These are phyloP conservation scores for Pilaira anomala DNA, from an alignment of 192 early-diverging fungal genomes.

Conservation along the genomic window DNA sequence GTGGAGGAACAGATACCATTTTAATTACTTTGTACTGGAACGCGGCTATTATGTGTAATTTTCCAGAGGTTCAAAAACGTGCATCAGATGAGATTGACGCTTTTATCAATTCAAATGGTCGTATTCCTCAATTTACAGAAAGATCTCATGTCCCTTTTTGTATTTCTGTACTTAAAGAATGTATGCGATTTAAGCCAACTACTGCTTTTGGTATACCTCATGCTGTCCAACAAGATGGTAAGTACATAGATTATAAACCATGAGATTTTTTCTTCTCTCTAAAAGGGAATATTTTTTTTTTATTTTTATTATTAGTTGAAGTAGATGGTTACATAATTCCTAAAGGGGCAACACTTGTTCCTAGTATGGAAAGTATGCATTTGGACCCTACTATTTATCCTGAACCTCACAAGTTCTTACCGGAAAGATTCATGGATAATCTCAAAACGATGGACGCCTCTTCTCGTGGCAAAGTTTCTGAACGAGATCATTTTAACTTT, in stretches of 20 bases:
- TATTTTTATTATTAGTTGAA: neutral
- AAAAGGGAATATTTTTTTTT: no score
- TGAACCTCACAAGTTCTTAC: conserved; percentile 46
- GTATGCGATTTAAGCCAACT: conserved; percentile 8
- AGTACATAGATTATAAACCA: no score
- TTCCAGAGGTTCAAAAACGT: conserved; percentile 19
- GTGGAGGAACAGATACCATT: conserved; percentile 11
- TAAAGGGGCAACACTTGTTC: conserved; percentile 42
- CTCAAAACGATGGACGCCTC: neutral
- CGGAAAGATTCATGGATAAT: conserved; percentile 36
- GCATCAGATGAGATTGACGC: conserved; percentile 18
- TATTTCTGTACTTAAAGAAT: conserved; percentile 21
- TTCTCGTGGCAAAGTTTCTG: conserved; percentile 16
- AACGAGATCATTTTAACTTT: conserved; percentile 24
- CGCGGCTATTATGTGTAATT: conserved; percentile 3
- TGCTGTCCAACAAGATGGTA: conserved; percentile 11
- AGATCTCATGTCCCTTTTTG: conserved; percentile 12
- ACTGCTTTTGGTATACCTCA: conserved; percentile 18
- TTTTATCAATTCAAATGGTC: neutral
- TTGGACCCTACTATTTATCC: conserved; percentile 29
- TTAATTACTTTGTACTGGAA: conserved; percentile 18
- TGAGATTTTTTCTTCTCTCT: no score
- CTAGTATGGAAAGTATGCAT: conserved; percentile 52
- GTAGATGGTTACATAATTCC: conserved; percentile 47
- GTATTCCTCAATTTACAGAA: conserved; percentile 1